Conservation (phyloP, 257 asterid species). For the Thymus mandschuricus region DNA sequence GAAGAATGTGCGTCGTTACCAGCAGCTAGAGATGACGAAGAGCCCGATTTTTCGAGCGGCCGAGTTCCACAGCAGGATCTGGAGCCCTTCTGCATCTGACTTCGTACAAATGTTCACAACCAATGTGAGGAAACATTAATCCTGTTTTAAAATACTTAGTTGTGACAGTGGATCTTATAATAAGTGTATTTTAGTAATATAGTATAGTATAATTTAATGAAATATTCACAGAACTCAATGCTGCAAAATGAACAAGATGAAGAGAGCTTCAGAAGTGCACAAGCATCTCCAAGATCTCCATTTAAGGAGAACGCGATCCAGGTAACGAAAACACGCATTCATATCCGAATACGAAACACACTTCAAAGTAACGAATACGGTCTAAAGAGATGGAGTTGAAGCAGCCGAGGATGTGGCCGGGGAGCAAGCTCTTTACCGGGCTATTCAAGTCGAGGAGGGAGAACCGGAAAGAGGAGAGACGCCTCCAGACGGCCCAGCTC, state of each 20-base stretch:
- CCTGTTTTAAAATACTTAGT: not conserved
- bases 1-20: constrained; percentile 29
- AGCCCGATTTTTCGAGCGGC: constrained; percentile 48
- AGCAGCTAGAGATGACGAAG: constrained; percentile 41
- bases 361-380: not conserved
- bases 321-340: constrained; percentile 31
- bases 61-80: constrained; percentile 58
- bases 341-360: not conserved
- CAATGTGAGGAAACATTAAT: constrained; percentile 40
- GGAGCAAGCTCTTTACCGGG: constrained; percentile 39
- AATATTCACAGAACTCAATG: constrained; percentile 34
- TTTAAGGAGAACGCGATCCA: constrained; percentile 34
- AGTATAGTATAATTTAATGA: not conserved
- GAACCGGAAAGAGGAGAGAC: constrained; percentile 55
- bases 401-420: constrained; percentile 50
- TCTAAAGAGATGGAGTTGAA: constrained; percentile 41
- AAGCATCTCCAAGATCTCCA: constrained; percentile 24
- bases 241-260: constrained; percentile 27
- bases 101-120: constrained; percentile 54
- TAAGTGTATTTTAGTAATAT: not conserved
- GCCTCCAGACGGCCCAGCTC: constrained; percentile 58
- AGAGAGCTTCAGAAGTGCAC: constrained; percentile 13
- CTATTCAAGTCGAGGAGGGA: constrained; percentile 45
- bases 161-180: too few relatives aligned
- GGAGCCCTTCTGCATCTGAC: constrained; percentile 59